Base-by-base conservation (phyloP, 108 stramenopile genomes). In the Aurantiochytrium sp. region DNA sequence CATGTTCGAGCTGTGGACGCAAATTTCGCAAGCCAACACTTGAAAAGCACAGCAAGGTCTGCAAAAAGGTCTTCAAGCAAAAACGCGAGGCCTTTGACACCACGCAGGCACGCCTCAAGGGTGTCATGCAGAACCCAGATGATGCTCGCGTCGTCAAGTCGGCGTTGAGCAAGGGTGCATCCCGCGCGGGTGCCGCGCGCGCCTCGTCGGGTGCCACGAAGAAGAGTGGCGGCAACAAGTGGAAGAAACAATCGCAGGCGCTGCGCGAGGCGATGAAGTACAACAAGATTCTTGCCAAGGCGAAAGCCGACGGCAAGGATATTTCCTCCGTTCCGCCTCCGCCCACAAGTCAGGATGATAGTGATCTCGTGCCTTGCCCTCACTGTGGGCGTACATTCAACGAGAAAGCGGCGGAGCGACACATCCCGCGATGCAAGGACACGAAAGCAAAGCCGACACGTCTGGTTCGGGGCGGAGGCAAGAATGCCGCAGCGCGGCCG, bases 371-470 rank as follows among this genome's bases (percentile, higher is more conserved):
- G 14, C 92, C 72, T 4, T 94, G 94, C 64, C 94, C 94, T 16
- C 91, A 93, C 91, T 94, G 94, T 59, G 91, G 91, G 8, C 92
- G 94, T 5, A 69, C 89, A n/a, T 94, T 94, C 88, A 94, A 92
- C 87, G 91, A 92, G 58, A 71, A 47, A 25, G 94, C 94, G 23
- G 93, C 91, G 5, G 93, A 93, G 88, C 69, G 94, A 2, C 94
- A 94, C 88, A 93, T 94, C 12, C 93, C 92, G 47, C 58, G 92
- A 25, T 94, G 94, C 90, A 87, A 91, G 90, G 89, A 88, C 59
- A 92, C 88, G 35, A 90, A 89, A 69, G 93, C 92, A 5, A 91
- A 92, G 90, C 89, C 89, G 29, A 88, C 28, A 5, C 59, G 58
- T 18, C 88, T 88, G 5, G 10, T 42, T 43, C 88, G 88, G 14